phyloP scores from a whole-genome alignment of 345 rosid species.

The Eucalyptus cloeziana region DNA sequence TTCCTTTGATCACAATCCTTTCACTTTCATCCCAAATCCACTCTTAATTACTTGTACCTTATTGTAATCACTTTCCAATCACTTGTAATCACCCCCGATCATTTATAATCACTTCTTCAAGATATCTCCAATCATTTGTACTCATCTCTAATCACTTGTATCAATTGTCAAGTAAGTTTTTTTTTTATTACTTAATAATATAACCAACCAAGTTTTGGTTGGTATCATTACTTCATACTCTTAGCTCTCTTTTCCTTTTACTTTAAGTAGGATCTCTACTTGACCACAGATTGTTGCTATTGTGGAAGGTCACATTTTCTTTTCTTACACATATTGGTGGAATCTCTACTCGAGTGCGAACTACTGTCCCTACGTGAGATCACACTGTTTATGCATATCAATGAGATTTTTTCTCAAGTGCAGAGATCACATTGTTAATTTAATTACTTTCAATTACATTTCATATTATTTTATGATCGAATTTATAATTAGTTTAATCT shows the following conservation, averaged over 20 bases:
- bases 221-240: neutral
- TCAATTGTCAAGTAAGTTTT: neutral
- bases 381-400: neutral
- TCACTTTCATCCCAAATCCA: too few species aligned
- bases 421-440: neutral
- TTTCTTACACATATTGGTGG: neutral
- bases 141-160: neutral
- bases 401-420: neutral
- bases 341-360: neutral
- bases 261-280: neutral
- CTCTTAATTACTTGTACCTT: neutral
- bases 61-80: neutral
- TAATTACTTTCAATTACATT: neutral
- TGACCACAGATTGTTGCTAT: neutral
- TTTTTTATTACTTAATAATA: neutral
- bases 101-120: neutral
- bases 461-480: too few species aligned
- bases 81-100: neutral
- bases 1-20: too few species aligned
- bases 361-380: neutral
- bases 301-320: neutral
- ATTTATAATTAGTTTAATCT: too few species aligned
- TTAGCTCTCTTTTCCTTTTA: neutral
- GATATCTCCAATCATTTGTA: neutral
- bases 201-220: neutral